Evolutionary conservation across 2,329 filamentous ascomycete species (phyloP), one percentile per base, ranked within the genome.

Genomic region (Coniochaeta ligniaria): DNA sequence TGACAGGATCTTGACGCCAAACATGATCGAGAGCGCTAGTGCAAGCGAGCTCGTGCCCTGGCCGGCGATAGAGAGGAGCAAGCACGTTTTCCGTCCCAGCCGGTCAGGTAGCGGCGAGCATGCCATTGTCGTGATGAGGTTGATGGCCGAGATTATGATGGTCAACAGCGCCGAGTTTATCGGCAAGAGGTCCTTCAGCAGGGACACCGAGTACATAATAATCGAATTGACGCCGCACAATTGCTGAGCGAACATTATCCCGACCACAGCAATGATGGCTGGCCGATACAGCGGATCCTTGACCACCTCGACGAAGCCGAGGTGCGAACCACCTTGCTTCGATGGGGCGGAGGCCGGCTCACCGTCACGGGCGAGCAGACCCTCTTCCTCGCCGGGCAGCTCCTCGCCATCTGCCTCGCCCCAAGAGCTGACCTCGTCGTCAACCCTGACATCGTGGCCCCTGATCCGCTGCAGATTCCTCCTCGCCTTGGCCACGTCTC

Each of bases 161-260:
- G 94, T 96, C 59, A 99, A 82, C 1, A 96, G 77, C 0, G 89
- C 89, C 0, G 93, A 94, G 63, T 87, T 92, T 55, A 92, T 85
- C 3, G 91, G 89, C 0, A 99, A 83, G 1, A 98, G 83, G 64
- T 87, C 86, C 35, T 89, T 86, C 16, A 99, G 83, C 1, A 99
- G 85, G 0, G 91, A 92, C 6, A 98, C 95, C 2, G 93, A 96
- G 75, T 99, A 99, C 93, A 99, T 97, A 75, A 98, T 90, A 70
- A 98, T 94, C 61, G 90, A 94, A 82, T 99, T 98, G 77, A 98
- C 94, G 55, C 92, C 94, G 61, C 90, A 94, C 41, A 97, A 81
- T 73, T 99, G 95, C 72, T 98, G 95, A 0, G 91, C 89, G 61
- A 93, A 82, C 93, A 98, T 97, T 66, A 96, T 88, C 1, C 91